Percentiles rank a stretch among this genome's conserved stretches.
Conservation (phyloP, 306 rosid species). For the Glycine soja region DNA sequence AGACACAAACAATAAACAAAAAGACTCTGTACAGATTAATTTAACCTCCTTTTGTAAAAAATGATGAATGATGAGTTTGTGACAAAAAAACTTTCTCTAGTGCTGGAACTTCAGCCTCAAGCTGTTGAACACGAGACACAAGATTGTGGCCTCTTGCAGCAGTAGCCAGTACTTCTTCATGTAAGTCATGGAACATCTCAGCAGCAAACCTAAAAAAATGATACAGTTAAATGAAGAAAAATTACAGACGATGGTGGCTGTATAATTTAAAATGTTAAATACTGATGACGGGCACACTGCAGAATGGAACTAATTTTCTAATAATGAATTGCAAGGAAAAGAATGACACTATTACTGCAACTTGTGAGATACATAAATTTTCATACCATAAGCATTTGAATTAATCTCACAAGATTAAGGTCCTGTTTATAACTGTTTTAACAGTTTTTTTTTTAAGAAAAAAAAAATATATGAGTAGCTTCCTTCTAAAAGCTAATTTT, state of each 20-base stretch:
- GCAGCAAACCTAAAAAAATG: constrained; percentile 83
- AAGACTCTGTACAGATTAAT: constrained; percentile 25
- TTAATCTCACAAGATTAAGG: constrained; percentile 17
- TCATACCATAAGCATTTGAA: constrained; percentile 29
- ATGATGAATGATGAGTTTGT: constrained; percentile 70
- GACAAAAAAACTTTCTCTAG: constrained; percentile 81
- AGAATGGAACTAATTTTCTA: background rate
- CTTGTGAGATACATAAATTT: constrained; percentile 9
- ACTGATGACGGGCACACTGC: constrained; percentile 1
- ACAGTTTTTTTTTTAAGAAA: background rate
- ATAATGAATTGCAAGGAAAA: background rate
- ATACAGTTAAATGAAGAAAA: constrained; percentile 42
- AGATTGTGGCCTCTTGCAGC: constrained; percentile 88
- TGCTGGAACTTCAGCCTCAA: constrained; percentile 94
- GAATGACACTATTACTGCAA: background rate
- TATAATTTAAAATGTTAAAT: background rate
- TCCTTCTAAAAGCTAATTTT: background rate
- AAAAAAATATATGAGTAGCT: background rate
- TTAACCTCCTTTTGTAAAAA: constrained; percentile 76
- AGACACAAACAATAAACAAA: constrained; percentile 36
- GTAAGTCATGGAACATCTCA: constrained; percentile 90
- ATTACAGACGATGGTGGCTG: background rate
- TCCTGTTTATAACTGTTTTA: background rate
- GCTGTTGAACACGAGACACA: constrained; percentile 87
- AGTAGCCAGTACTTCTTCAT: constrained; percentile 94